phyloP scores from a whole-genome alignment of 495 filamentous ascomycete genomes.

The Aspergillus wentii region DNA sequence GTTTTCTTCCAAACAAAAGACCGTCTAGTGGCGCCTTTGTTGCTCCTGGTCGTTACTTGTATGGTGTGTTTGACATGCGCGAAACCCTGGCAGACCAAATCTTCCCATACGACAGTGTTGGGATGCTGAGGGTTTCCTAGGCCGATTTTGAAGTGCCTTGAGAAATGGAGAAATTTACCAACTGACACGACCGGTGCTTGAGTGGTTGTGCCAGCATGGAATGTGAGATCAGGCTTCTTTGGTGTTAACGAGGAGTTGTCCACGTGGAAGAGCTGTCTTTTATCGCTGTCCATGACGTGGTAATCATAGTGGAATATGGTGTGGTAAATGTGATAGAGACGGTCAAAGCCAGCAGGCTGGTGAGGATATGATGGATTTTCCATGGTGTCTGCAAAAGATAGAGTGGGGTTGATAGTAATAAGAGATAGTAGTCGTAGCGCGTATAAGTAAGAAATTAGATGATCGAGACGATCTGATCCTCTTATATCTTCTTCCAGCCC shows the following conservation, averaged over 20 bases:
- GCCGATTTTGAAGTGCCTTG: constrained; percentile 25
- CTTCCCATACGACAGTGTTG: constrained; percentile 19
- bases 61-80: too few relatives aligned
- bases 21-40: too few relatives aligned
- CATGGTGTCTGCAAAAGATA: neutral
- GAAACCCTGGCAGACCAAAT: constrained; percentile 18
- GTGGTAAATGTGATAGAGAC: constrained; percentile 20
- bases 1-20: too few relatives aligned
- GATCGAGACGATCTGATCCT: too few relatives aligned
- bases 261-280: constrained; percentile 21
- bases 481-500: too few relatives aligned
- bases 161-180: constrained; percentile 32
- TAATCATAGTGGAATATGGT: constrained; percentile 23
- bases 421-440: too few relatives aligned
- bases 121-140: constrained; percentile 21
- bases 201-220: constrained; percentile 23
- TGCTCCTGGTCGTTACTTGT: too few relatives aligned
- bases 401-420: too few relatives aligned
- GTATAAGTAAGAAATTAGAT: too few relatives aligned
- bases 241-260: constrained; percentile 21
- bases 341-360: too few relatives aligned
- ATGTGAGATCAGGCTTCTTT: constrained; percentile 28
- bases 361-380: too few relatives aligned
- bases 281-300: constrained; percentile 16
- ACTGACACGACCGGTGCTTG: constrained; percentile 20